Conservation (phyloP, 2,329 filamentous ascomycete species). For the Simplicillium sp. region DNA sequence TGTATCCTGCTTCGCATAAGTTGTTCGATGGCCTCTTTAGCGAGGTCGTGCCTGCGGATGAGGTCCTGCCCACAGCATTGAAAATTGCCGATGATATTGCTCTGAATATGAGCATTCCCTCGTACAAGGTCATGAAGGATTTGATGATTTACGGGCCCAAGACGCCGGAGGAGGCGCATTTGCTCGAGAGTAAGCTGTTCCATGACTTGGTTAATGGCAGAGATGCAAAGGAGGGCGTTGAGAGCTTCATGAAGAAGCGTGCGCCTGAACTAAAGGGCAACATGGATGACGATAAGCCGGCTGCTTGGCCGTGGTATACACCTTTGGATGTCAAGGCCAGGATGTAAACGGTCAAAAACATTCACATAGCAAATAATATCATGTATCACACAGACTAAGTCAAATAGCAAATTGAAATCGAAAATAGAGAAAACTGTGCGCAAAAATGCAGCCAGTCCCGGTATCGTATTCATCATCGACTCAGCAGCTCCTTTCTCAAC, state of each 20-base stretch:
- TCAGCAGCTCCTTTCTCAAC: not conserved
- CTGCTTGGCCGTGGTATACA: slow-evolving; percentile 60
- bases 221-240: slow-evolving; percentile 58
- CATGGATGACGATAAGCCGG: slow-evolving; percentile 49
- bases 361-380: not conserved
- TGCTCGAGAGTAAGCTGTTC: slow-evolving; percentile 58
- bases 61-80: slow-evolving; percentile 55
- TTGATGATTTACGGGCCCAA: slow-evolving; percentile 53
- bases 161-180: slow-evolving; percentile 58
- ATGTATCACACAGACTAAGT: not conserved
- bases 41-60: slow-evolving; percentile 49
- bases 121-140: slow-evolving; percentile 59
- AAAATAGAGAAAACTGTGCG: not conserved
- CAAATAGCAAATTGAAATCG: not conserved
- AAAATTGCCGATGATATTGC: slow-evolving; percentile 59
- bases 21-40: slow-evolving; percentile 55
- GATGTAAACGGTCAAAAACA: slow-evolving; percentile 16
- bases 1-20: slow-evolving; percentile 40
- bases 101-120: slow-evolving; percentile 54
- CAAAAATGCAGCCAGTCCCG: not conserved
- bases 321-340: slow-evolving; percentile 25
- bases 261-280: slow-evolving; percentile 50
- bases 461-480: no score
- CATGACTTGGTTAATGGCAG: slow-evolving; percentile 45
- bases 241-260: slow-evolving; percentile 62